Conservation (phyloP, 2,329 filamentous ascomycete species). For the Hymenoscyphus infarciens region DNA sequence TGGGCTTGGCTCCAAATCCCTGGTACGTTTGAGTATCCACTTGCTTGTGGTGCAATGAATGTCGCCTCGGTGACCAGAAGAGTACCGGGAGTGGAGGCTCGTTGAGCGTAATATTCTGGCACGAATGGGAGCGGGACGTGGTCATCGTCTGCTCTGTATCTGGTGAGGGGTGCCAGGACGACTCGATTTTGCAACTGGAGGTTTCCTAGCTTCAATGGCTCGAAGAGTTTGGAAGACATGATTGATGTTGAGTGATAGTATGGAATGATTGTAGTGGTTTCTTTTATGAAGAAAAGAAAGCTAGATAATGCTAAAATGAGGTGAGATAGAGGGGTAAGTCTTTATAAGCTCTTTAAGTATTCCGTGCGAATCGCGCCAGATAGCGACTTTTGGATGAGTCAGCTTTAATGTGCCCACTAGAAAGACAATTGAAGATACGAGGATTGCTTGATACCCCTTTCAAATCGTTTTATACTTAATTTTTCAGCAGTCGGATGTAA, state of each 20-base stretch:
- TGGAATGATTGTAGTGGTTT: not conserved
- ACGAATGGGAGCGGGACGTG: slow-evolving; percentile 45
- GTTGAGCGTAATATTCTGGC: slow-evolving; percentile 51
- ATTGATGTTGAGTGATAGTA: not conserved
- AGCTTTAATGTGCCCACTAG: too few species aligned
- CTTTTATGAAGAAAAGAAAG: not conserved
- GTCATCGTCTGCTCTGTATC: slow-evolving; percentile 45
- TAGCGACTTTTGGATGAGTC: too few species aligned
- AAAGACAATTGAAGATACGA: too few species aligned
- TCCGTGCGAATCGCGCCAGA: too few species aligned
- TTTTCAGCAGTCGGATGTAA: too few species aligned
- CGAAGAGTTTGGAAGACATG: slow-evolving; percentile 42
- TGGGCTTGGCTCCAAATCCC: slow-evolving; percentile 53
- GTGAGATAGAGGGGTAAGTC: not conserved
- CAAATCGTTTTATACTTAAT: too few species aligned
- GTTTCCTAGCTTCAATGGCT: slow-evolving; percentile 36
- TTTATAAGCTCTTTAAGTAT: not conserved
- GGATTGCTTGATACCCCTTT: too few species aligned
- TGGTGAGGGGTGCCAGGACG: slow-evolving; percentile 56
- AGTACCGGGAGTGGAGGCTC: slow-evolving; percentile 47
- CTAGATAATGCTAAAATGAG: not conserved
- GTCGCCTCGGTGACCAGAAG: slow-evolving; percentile 56
- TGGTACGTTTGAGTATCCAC: slow-evolving; percentile 46
- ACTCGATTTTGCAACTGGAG: slow-evolving; percentile 43
- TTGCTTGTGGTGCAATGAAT: slow-evolving; percentile 46